phyloP scores from a whole-genome alignment of 805 yeast genomes.

The Spathaspora hagerdaliae region DNA sequence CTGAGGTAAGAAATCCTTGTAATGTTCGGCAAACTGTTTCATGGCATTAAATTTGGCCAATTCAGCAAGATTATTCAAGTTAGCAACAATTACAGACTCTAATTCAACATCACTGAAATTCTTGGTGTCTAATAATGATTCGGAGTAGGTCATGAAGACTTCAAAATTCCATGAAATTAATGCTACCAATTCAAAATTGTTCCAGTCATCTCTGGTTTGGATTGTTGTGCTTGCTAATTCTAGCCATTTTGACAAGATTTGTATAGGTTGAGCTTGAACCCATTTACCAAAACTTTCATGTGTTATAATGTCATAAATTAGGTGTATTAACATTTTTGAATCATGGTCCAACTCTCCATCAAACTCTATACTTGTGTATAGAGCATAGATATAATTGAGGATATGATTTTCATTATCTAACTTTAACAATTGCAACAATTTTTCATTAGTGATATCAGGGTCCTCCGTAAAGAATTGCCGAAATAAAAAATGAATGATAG shows the following conservation, averaged over 20 bases:
- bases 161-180: conserved; percentile 41
- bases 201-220: conserved; percentile 37
- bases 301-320: conserved; percentile 16
- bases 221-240: conserved; percentile 28
- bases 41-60: conserved; percentile 37
- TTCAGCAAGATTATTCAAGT: conserved; percentile 33
- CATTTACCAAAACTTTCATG: conserved; percentile 32
- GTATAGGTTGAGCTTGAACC: conserved; percentile 4
- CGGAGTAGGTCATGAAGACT: conserved; percentile 18
- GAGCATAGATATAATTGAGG: conserved; percentile 3
- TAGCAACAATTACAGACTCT: conserved; percentile 2
- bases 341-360: conserved; percentile 6
- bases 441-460: conserved; percentile 16
- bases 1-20: conserved; percentile 22
- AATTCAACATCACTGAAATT: conserved; percentile 10
- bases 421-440: conserved; percentile 1
- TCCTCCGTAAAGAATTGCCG: conserved; percentile 20
- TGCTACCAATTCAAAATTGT: conserved; percentile 29
- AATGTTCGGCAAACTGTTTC: conserved; percentile 38
- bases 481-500: conserved; percentile 9
- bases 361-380: conserved; percentile 12
- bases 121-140: conserved; percentile 9
- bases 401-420: conserved; percentile 8
- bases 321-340: conserved; percentile 16
- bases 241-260: conserved; percentile 10